A percentile compares a stretch with the other conserved stretches of the same genome.
phyloP scores from a whole-genome alignment of 352 stramenopile species.

The Globisporangium paroecandrum region DNA sequence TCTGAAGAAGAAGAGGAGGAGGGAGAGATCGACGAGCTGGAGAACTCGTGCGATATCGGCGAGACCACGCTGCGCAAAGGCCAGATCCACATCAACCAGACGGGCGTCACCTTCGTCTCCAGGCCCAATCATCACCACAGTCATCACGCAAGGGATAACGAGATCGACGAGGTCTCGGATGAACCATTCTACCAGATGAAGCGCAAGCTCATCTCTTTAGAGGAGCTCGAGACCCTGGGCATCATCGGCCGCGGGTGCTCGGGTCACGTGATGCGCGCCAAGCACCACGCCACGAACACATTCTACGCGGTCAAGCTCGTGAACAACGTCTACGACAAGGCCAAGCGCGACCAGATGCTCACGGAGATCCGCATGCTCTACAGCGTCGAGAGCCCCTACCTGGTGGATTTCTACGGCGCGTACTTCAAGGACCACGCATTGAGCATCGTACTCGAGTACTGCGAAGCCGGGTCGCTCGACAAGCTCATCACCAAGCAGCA shows the following conservation, averaged over 20 bases:
- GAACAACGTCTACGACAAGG: slow-evolving; percentile 77
- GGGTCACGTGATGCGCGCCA: slow-evolving; percentile 57
- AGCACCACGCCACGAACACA: slow-evolving; percentile 29
- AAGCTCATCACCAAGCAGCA: slow-evolving; percentile 25
- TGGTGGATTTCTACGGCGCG: slow-evolving; percentile 66
- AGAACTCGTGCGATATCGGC: slow-evolving; percentile 68
- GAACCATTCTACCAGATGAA: background rate
- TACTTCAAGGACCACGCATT: slow-evolving; percentile 75
- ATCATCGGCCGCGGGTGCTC: slow-evolving; percentile 63
- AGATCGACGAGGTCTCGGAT: slow-evolving; percentile 23
- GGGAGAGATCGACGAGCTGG: slow-evolving; percentile 41
- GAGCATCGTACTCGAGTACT: slow-evolving; percentile 68
- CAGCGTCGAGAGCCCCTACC: slow-evolving; percentile 56
- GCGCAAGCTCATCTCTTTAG: slow-evolving; percentile 38
- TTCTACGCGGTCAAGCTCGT: slow-evolving; percentile 70
- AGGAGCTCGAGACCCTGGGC: slow-evolving; percentile 46
- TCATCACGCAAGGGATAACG: background rate
- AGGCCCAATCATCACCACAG: slow-evolving; percentile 10
- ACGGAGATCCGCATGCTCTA: slow-evolving; percentile 80
- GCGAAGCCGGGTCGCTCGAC: slow-evolving; percentile 59
- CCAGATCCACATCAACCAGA: slow-evolving; percentile 58
- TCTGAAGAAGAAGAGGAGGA: slow-evolving; percentile 17
- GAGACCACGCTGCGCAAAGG: slow-evolving; percentile 72
- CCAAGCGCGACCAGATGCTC: slow-evolving; percentile 68
- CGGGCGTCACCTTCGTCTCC: slow-evolving; percentile 50